These are phyloP conservation scores for Ceratocystis ficicola DNA, from an alignment of 2,329 filamentous ascomycete genomes.

Conservation along the genomic window DNA sequence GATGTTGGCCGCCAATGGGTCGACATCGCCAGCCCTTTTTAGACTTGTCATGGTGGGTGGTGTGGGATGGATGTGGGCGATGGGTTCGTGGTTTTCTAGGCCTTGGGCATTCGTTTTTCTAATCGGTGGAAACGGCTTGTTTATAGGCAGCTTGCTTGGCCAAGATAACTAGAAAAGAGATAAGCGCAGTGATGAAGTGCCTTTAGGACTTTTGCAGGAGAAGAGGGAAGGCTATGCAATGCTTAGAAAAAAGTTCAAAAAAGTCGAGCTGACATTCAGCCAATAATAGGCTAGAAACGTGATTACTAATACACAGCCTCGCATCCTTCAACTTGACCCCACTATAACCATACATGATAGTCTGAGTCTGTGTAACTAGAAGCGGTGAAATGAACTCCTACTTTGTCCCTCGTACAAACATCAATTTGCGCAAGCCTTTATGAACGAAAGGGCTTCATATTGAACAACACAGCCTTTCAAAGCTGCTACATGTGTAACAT, in stretches of 20 bases:
- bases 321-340: background rate
- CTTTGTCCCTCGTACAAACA: too few species aligned
- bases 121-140: background rate
- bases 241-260: constrained; percentile 13
- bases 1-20: constrained; percentile 55
- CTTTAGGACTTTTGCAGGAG: too few species aligned
- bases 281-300: background rate
- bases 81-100: background rate
- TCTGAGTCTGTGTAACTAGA: background rate
- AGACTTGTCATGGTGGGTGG: constrained; percentile 47
- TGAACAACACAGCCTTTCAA: too few species aligned
- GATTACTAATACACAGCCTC: constrained; percentile 13
- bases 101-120: background rate
- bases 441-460: too few species aligned
- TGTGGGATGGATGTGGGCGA: background rate
- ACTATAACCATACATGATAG: background rate
- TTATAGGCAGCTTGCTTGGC: background rate
- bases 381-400: too few species aligned
- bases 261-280: background rate
- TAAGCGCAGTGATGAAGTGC: background rate
- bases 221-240: constrained; percentile 1
- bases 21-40: constrained; percentile 44
- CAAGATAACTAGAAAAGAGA: background rate
- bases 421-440: too few species aligned
- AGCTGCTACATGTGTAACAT: too few species aligned